A percentile compares a stretch with the other conserved stretches of the same genome.
These are phyloP conservation scores for Boechera divaricarpa DNA, from an alignment of 345 rosid species.

Conservation along the genomic window DNA sequence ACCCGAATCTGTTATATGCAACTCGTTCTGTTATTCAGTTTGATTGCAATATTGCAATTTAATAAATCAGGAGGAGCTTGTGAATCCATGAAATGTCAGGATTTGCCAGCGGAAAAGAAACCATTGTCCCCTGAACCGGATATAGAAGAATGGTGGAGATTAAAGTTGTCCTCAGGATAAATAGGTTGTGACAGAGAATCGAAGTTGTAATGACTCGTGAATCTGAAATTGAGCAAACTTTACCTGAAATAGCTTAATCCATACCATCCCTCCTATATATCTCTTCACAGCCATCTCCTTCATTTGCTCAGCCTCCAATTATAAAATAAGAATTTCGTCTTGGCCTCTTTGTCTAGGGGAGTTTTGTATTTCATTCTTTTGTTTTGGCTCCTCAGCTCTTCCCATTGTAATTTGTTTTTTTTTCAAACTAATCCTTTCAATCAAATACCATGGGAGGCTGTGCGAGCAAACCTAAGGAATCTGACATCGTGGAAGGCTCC, in stretches of 20 bases:
- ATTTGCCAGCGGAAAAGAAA: background rate
- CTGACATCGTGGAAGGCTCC: slow-evolving; percentile 38
- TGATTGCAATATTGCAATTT: background rate
- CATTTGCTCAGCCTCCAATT: slow-evolving; percentile 22
- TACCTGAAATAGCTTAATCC: slow-evolving; percentile 34
- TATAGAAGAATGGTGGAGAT: slow-evolving; percentile 28
- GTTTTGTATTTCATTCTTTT: slow-evolving; percentile 18
- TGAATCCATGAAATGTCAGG: background rate
- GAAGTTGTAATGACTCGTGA: slow-evolving; percentile 28
- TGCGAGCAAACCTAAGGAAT: slow-evolving; percentile 48
- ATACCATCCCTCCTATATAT: slow-evolving; percentile 1
- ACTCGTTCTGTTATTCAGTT: background rate
- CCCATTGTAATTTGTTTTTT: slow-evolving; percentile 12
- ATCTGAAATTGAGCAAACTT: slow-evolving; percentile 6
- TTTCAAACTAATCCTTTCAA: slow-evolving; percentile 8
- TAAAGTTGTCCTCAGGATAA: slow-evolving; percentile 15
- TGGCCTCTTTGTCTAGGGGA: slow-evolving; percentile 27
- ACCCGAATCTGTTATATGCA: background rate
- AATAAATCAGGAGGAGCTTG: background rate
- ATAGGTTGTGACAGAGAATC: slow-evolving; percentile 19
- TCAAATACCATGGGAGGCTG: slow-evolving; percentile 42
- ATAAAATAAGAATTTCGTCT: background rate
- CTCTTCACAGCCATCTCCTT: slow-evolving; percentile 10
- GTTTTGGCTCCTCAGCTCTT: slow-evolving; percentile 15
- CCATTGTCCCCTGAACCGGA: slow-evolving; percentile 5